Base-by-base conservation (phyloP, 805 yeast genomes). In the Lipomyces sp. region DNA sequence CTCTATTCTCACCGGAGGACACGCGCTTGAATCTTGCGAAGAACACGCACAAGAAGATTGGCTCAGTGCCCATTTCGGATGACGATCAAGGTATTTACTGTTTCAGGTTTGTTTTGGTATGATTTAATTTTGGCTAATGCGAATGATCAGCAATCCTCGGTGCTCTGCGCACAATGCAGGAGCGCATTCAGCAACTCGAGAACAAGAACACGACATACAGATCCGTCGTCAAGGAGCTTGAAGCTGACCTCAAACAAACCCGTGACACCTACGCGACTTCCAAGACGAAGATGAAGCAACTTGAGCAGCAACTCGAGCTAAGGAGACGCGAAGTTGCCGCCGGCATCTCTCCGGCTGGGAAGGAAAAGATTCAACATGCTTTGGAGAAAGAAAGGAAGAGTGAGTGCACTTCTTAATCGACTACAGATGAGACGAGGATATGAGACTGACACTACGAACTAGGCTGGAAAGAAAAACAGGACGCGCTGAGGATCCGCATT, bases 11-110 rank as follows among this genome's bases (percentile, higher is more conserved):
- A 10, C 39, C 18, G 6, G 58, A 45, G 21, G 37, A 39, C 11
- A 40, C 48, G 8, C 18, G 37, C 13, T 24, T 34, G n/a, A 36
- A 35, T 29, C n/a, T 38, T 31, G 26, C 16, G 8, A 28, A 34
- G 29, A 18, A 26, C 16, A 43, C 24, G 35, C 58, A 55, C 32
- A 40, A 37, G 26, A 36, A 28, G 10, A 34, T 55, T n/a, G 53
- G 53, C 18, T 49, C 58, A 3, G 46, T 55, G 11, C 51, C 59
- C 2, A 37, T 55, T 32, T 48, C 59, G 5, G 59, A 49, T n/a
- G 59, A 54, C 19, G 58, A 55, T 31, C 56, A 51, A 34, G 48
- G 48, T 42, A 42, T 23, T 7, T 14, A 13, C 16, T 11, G 5
- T 4, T 11, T 10, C 21, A 3, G n/a, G n/a, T 29, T 11, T 36